Base-by-base conservation (phyloP, 176 grass and related monocot species). In the Juncus inflexus region DNA sequence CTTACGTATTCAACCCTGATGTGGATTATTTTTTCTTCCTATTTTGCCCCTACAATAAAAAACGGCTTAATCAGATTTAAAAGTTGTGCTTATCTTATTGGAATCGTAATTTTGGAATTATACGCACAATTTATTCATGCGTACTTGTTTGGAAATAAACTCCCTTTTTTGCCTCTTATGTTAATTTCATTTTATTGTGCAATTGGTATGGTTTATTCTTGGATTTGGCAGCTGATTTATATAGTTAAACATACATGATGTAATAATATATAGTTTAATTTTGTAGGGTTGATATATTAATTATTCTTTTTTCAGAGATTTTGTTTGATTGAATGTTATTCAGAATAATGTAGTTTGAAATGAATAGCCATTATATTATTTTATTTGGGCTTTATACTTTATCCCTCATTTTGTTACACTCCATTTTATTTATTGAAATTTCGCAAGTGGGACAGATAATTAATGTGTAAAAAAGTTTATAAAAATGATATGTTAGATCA, bases 111-210 rank as follows among this genome's bases (percentile, higher is more conserved):
- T 58, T 75, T 90, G 69, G 92, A 96, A 28, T 35, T 83, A 50
- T 96, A 86, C 79, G 81, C 76, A 72, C 81, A 74, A 42, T 58
- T 88, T 47, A 64, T 90, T 75, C 91, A 96, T 60, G 79, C 62
- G 7, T 75, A 40, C 76, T 56, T 88, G 35, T 96, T 91, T 40
- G 79, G 79, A 0, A 64, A 81, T 49, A 77, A 69, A 59, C 64
- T 96, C 72, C 87, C 92, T 41, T 96, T 96, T 79, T 66, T 96
- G 42, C 87, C 87, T 56, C 82, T 96, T 35, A 86, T 97, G 57
- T 69, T 97, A 66, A 66, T 86, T 41, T 97, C 92, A 37, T 39
- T 82, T 2, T 89, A 83, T 40, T 90, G 80, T 80, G 84, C 69
- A 4, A 7, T 90, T 1, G 86, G 91, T 55, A 87, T 95, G 87